These are phyloP conservation scores for Lichtheimia ramosa DNA, from an alignment of 371 early-diverging fungal species.

Conservation along the genomic window DNA sequence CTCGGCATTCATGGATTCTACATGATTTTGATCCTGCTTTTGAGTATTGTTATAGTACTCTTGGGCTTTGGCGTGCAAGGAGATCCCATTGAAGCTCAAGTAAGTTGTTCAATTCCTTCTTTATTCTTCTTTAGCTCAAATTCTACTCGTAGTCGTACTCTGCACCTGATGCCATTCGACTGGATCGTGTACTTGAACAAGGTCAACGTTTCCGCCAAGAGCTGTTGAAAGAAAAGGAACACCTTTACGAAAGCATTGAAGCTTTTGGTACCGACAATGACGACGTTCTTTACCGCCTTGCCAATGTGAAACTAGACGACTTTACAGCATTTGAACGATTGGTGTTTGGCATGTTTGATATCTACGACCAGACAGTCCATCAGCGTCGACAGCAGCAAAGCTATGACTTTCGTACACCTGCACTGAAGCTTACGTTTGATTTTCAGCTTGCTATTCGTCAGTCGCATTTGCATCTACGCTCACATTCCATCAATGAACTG, in stretches of 20 bases:
- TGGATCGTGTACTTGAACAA: slow-evolving; percentile 23
- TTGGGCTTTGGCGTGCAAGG: no score
- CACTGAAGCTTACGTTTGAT: slow-evolving; percentile 41
- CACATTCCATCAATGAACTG: slow-evolving; percentile 16
- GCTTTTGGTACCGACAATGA: slow-evolving; percentile 19
- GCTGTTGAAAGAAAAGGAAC: slow-evolving; percentile 24
- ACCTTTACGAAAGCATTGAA: slow-evolving; percentile 25
- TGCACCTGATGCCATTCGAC: neutral
- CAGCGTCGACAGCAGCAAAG: slow-evolving; percentile 3
- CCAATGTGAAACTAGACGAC: slow-evolving; percentile 37
- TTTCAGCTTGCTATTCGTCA: slow-evolving; percentile 45
- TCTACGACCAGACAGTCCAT: slow-evolving; percentile 36
- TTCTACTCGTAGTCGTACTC: neutral
- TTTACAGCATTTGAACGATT: slow-evolving; percentile 44
- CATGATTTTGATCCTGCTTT: no score
- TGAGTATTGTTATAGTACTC: no score
- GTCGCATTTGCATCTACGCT: slow-evolving; percentile 33
- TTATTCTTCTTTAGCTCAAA: no score
- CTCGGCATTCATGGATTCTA: no score
- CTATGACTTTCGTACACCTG: slow-evolving; percentile 45
- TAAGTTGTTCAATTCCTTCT: no score
- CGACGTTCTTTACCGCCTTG: slow-evolving; percentile 29
- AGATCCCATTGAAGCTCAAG: no score
- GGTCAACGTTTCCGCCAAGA: slow-evolving; percentile 28
- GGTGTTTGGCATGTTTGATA: slow-evolving; percentile 42